Evolutionary conservation across 257 asterid species (phyloP).

Genomic region (Ophiorrhiza pumila): DNA sequence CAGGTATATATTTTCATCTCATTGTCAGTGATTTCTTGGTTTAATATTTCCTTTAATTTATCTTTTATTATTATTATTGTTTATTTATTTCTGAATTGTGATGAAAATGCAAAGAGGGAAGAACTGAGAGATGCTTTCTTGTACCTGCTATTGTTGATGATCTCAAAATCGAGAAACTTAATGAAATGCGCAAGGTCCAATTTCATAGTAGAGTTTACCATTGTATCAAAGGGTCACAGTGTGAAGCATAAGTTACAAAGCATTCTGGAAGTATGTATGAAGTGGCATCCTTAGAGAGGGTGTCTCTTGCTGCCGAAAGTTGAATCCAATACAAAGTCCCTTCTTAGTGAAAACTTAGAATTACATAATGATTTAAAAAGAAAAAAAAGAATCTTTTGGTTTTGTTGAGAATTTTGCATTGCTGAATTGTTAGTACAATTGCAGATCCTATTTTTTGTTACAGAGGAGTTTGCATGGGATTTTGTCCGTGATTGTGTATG

Average conservation of each 20-base stretch:
- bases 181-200: background rate
- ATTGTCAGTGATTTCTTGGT: background rate
- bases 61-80: background rate
- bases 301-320: background rate
- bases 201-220: background rate
- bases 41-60: background rate
- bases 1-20: slow-evolving; percentile 25
- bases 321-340: background rate
- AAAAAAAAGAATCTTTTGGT: background rate
- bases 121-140: background rate
- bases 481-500: background rate
- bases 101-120: background rate
- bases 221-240: background rate
- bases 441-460: background rate
- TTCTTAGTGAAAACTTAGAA: background rate
- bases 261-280: background rate
- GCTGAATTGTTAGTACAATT: background rate
- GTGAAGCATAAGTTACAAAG: background rate
- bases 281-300: background rate
- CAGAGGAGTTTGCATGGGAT: background rate
- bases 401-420: background rate
- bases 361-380: background rate
- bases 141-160: background rate
- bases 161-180: background rate
- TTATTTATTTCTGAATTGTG: background rate